phyloP scores from a whole-genome alignment of 2,329 filamentous ascomycete genomes.

The Neonectria sp. region DNA sequence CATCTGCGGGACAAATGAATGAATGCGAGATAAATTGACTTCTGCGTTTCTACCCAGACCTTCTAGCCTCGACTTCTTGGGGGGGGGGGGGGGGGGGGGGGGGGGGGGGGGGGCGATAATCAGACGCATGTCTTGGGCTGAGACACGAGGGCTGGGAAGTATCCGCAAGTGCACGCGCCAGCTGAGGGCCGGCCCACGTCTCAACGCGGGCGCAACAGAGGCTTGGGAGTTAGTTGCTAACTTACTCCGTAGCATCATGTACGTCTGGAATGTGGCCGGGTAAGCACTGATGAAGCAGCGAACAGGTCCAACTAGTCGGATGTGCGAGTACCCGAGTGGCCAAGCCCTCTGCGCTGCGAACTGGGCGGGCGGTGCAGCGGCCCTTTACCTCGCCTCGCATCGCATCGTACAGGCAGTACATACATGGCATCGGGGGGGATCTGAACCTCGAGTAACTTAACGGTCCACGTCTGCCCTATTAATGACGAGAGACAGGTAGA shows the following conservation, averaged over 20 bases:
- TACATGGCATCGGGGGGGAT: conserved; percentile 4
- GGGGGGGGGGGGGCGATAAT: conserved; percentile 6
- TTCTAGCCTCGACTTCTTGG: neutral
- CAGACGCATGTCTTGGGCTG: conserved; percentile 37
- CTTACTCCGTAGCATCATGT: neutral
- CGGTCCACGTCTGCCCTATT: neutral
- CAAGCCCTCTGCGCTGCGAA: conserved; percentile 1
- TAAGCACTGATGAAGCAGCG: too few species aligned
- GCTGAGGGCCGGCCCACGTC: conserved; percentile 9
- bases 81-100: neutral
- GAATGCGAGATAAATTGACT: neutral
- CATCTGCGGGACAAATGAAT: conserved; percentile 9
- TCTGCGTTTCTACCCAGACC: neutral
- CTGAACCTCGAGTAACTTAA: conserved; percentile 3
- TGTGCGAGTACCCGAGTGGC: conserved; percentile 23
- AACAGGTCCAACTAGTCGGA: conserved; percentile 12
- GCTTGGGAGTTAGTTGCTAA: neutral
- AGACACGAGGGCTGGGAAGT: conserved; percentile 27
- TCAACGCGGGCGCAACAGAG: conserved; percentile 12
- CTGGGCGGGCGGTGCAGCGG: conserved; percentile 18
- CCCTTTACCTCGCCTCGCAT: conserved; percentile 4
- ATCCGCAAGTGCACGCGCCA: conserved; percentile 10
- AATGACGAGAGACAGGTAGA: neutral
- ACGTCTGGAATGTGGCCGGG: neutral
- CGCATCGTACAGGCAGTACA: conserved; percentile 14